Evolutionary conservation across 75 land plant species (phyloP).

Genomic region (Selaginella tamariscina): DNA sequence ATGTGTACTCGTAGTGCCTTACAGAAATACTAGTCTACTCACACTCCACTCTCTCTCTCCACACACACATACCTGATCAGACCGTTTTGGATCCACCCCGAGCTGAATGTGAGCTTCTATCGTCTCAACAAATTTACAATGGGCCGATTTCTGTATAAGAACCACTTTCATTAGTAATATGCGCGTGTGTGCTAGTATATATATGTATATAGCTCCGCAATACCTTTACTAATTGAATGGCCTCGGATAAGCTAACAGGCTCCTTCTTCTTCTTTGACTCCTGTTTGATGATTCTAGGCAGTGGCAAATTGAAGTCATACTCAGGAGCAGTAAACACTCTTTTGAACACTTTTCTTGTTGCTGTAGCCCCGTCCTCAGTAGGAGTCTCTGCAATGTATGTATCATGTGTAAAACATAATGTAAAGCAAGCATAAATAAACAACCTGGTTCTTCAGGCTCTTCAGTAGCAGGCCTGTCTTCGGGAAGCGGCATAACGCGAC

Average conservation of each 20-base stretch:
- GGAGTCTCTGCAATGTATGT: too few relatives aligned
- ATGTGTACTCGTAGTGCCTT: too few relatives aligned
- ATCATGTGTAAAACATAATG: too few relatives aligned
- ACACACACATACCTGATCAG: constrained; percentile 53
- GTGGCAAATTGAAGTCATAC: constrained; percentile 31
- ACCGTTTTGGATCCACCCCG: constrained; percentile 45
- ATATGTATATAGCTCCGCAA: neutral
- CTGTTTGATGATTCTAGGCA: constrained; percentile 34
- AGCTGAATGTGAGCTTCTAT: constrained; percentile 79
- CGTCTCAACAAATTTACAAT: constrained; percentile 54
- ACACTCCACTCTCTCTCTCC: too few relatives aligned
- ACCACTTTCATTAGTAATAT: neutral
- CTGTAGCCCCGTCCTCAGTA: neutral
- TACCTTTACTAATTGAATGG: constrained; percentile 83
- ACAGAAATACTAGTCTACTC: too few relatives aligned
- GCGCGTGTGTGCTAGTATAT: neutral
- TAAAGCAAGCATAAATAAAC: too few relatives aligned
- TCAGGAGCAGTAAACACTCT: constrained; percentile 11
- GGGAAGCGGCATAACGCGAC: neutral
- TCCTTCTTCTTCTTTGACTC: constrained; percentile 29
- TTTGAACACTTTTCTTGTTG: neutral
- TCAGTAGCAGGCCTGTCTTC: neutral
- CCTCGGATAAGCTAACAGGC: constrained; percentile 42
- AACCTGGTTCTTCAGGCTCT: neutral
- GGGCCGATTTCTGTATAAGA: neutral